These are phyloP conservation scores for Talaromyces sp. DNA, from an alignment of 2,329 filamentous ascomycete species.

Conservation along the genomic window DNA sequence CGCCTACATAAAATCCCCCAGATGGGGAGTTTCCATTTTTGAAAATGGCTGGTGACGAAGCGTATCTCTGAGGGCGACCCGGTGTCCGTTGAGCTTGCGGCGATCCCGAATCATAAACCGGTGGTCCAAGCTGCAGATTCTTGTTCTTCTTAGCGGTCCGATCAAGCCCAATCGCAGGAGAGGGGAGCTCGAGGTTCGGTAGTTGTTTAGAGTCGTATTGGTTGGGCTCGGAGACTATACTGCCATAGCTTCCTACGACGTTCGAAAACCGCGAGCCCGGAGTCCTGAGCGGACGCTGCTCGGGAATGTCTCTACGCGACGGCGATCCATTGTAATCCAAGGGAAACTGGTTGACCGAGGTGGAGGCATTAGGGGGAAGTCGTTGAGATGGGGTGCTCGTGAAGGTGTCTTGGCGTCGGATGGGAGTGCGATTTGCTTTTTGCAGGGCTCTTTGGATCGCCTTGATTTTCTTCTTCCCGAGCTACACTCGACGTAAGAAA, in stretches of 20 bases:
- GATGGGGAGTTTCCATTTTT: background rate
- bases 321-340: conserved; percentile 23
- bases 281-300: conserved; percentile 35
- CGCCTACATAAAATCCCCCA: background rate
- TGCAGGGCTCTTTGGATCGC: conserved; percentile 70
- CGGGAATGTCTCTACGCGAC: conserved; percentile 32
- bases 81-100: conserved; percentile 23
- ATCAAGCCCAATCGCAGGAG: conserved; percentile 55
- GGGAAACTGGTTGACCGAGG: conserved; percentile 21
- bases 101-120: conserved; percentile 18
- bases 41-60: conserved; percentile 10
- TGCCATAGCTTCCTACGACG: conserved; percentile 57
- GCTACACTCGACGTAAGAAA: conserved; percentile 35
- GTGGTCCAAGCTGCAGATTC: conserved; percentile 20
- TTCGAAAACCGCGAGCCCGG: conserved; percentile 36
- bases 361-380: conserved; percentile 20
- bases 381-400: conserved; percentile 29
- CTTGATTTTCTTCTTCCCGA: conserved; percentile 90
- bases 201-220: conserved; percentile 35
- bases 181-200: conserved; percentile 58
- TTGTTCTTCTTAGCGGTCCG: conserved; percentile 22
- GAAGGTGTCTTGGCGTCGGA: conserved; percentile 46
- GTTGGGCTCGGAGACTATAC: conserved; percentile 55
- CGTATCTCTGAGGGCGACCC: conserved; percentile 6
- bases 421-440: conserved; percentile 49